Evolutionary conservation across 768 basidiomycete species (phyloP).

Genomic region (Termitomyces sp.): DNA sequence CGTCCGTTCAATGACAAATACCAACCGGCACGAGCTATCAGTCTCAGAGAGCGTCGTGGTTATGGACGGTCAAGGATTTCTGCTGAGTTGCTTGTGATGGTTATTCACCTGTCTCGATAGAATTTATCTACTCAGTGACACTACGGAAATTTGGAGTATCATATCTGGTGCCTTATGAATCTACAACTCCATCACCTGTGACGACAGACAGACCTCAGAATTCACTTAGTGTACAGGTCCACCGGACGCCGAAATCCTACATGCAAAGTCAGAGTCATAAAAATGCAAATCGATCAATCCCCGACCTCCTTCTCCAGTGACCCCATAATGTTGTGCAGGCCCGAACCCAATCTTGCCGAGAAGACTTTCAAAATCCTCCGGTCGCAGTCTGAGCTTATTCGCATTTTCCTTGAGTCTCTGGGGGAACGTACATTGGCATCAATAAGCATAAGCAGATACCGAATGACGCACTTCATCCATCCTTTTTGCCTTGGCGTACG

Average conservation of each 20-base stretch:
- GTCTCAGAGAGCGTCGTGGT: neutral
- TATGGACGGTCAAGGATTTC: neutral
- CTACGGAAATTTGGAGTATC: neutral
- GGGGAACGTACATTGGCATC: neutral
- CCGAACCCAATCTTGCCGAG: constrained; percentile 61
- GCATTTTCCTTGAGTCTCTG: constrained; percentile 58
- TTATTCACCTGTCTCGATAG: neutral
- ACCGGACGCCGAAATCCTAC: constrained; percentile 59
- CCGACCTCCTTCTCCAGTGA: constrained; percentile 61
- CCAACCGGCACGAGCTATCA: too few relatives aligned
- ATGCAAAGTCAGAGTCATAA: constrained; percentile 1
- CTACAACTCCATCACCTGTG: neutral
- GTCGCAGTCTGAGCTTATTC: constrained; percentile 49
- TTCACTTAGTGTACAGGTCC: constrained; percentile 50
- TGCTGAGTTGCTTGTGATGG: too few relatives aligned
- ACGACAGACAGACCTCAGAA: neutral
- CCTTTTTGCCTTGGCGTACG: constrained; percentile 72
- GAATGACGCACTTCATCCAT: constrained; percentile 48
- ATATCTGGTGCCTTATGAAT: neutral
- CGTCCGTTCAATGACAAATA: neutral
- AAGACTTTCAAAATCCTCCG: constrained; percentile 52
- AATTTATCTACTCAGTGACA: neutral
- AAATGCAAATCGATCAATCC: constrained; percentile 9
- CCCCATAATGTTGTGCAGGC: constrained; percentile 40
- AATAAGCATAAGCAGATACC: neutral